These are phyloP conservation scores for Epichloe baconii DNA, from an alignment of 2,329 filamentous ascomycete genomes.

Conservation along the genomic window DNA sequence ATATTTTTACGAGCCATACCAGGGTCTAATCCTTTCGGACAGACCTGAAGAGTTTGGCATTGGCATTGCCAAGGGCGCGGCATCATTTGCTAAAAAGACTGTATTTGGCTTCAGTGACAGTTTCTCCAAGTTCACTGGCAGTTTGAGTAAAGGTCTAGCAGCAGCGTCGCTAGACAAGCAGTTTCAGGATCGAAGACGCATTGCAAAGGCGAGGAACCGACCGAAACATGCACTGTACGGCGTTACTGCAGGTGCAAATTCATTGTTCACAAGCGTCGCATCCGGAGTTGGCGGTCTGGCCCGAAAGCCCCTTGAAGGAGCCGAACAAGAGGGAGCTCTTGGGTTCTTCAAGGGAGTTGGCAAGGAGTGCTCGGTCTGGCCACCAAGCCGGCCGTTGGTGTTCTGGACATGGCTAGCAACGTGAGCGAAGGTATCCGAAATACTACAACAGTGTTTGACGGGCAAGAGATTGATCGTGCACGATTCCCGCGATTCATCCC, in stretches of 20 bases:
- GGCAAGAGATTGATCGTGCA: slow-evolving; percentile 84
- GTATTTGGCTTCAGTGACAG: slow-evolving; percentile 96
- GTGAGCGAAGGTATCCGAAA: slow-evolving; percentile 96
- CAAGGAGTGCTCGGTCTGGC: slow-evolving; percentile 85
- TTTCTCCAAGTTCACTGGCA: slow-evolving; percentile 94
- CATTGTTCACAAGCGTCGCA: slow-evolving; percentile 81
- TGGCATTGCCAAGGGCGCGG: slow-evolving; percentile 91
- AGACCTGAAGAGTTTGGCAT: slow-evolving; percentile 88
- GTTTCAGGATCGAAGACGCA: slow-evolving; percentile 91
- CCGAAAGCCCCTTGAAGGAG: slow-evolving; percentile 85
- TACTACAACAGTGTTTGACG: slow-evolving; percentile 96
- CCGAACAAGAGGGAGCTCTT: slow-evolving; percentile 84
- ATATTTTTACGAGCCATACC: slow-evolving; percentile 98
- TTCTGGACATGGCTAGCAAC: slow-evolving; percentile 93
- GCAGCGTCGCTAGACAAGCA: slow-evolving; percentile 96
- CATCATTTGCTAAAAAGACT: slow-evolving; percentile 95
- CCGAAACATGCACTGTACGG: slow-evolving; percentile 97
- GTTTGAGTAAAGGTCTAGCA: slow-evolving; percentile 89
- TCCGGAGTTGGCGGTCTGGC: slow-evolving; percentile 90
- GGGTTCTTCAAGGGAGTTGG: slow-evolving; percentile 97
- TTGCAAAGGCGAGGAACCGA: slow-evolving; percentile 81
- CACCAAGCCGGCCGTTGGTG: slow-evolving; percentile 92
- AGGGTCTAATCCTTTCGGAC: slow-evolving; percentile 92
- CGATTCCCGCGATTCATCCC: slow-evolving; percentile 89
- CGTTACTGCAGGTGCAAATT: slow-evolving; percentile 89